Base-by-base conservation (phyloP, 257 asterid genomes). In the Lantana camara region DNA sequence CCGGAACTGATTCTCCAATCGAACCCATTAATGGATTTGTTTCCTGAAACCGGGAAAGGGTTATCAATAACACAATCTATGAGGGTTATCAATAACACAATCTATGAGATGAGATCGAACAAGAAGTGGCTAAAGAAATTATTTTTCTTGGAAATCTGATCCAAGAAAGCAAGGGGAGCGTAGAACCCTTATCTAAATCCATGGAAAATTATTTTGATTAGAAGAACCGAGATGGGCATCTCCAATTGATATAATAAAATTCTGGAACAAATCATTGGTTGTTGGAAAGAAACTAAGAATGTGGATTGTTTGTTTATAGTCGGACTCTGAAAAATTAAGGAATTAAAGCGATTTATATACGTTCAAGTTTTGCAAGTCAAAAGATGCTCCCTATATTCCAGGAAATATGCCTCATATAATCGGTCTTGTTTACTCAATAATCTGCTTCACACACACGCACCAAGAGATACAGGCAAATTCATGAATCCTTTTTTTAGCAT, bases 11-110 rank as follows among this genome's bases (percentile, higher is more conserved):
- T 52, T 79, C 86, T 44, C 47, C 64, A 4, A 67, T 74, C 41
- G 96, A 83, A 47, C 92, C 95, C 96, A 88, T 89, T 19, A 32
- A 35, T 57, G 56, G 27, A 35, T 56, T 55, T n/a, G 52, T 42
- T 67, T 49, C 80, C 85, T 84, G 80, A 77, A 66, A 68, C 51
- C 14, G 9, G 16, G 37, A 42, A 35, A 9, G 32, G 56, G n/a
- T n/a, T n/a, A n/a, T n/a, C 60, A 41, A 61, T 17, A 20, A 30
- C 66, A 50, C 66, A 50, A 17, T 40, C 16, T 57, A 68, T 72
- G 21, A 66, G 64, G n/a, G n/a, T n/a, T n/a, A n/a, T n/a, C 60
- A 41, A 61, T 17, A 20, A 30, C 66, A 50, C 66, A 50, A 17
- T 40, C 16, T 57, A 68, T 72, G 21, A 66, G 64, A 14, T 11